Percentiles rank a stretch among this genome's conserved stretches.
phyloP scores from a whole-genome alignment of 164 flowering plant species.

The Warburgia ugandensis region DNA sequence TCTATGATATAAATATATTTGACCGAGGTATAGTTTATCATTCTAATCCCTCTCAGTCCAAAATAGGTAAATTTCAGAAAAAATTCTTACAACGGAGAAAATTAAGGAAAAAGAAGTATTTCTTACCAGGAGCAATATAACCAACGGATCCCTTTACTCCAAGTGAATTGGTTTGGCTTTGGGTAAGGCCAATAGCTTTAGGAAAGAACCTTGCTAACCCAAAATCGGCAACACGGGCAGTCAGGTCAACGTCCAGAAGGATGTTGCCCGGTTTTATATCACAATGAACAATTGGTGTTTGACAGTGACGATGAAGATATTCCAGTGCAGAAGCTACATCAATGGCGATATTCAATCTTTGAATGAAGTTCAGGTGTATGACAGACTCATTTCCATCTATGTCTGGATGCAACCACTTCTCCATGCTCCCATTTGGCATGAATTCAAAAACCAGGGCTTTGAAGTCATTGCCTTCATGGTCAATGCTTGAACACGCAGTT shows the following conservation, averaged over 20 bases:
- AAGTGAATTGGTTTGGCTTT: constrained; percentile 13
- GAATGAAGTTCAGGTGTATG: constrained; percentile 1
- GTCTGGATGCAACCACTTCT: constrained; percentile 6
- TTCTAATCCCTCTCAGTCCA: too few relatives aligned
- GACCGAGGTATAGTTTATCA: too few relatives aligned
- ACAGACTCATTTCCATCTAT: background rate
- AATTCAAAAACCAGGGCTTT: constrained; percentile 21
- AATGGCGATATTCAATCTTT: constrained; percentile 1
- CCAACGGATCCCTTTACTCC: constrained; percentile 22
- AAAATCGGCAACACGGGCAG: constrained; percentile 1
- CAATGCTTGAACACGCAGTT: constrained; percentile 25
- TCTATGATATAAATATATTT: too few relatives aligned
- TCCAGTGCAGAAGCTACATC: too few relatives aligned
- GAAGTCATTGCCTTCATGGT: constrained; percentile 24
- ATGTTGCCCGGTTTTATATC: too few relatives aligned
- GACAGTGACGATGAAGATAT: too few relatives aligned
- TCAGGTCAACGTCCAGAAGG: too few relatives aligned
- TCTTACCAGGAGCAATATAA: constrained; percentile 21
- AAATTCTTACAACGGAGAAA: too few relatives aligned
- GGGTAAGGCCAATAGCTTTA: constrained; percentile 8
- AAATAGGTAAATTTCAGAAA: too few relatives aligned
- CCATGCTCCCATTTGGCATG: constrained; percentile 27
- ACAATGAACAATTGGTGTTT: too few relatives aligned
- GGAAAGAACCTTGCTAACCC: too few relatives aligned
- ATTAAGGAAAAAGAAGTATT: too few relatives aligned